These are phyloP conservation scores for Lonicera japonica DNA, from an alignment of 129 eudicot species.

Conservation along the genomic window DNA sequence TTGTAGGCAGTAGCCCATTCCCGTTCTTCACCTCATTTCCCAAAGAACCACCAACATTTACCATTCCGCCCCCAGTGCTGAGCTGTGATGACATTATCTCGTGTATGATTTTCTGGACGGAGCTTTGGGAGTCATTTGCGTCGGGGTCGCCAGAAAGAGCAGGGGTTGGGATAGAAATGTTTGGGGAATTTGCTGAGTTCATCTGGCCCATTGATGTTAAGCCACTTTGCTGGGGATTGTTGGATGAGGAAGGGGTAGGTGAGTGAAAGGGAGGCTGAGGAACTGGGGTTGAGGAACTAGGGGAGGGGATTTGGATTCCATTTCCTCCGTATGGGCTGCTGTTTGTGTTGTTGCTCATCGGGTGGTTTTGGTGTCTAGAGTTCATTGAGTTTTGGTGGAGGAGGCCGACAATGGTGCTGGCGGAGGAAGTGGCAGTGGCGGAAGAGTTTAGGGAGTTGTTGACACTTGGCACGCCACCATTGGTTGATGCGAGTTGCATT, in stretches of 20 bases:
- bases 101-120: slow-evolving; percentile 90
- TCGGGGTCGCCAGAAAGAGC: slow-evolving; percentile 61
- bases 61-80: slow-evolving; percentile 32
- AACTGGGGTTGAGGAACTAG: slow-evolving; percentile 54
- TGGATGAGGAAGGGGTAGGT: slow-evolving; percentile 63
- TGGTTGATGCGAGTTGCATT: slow-evolving; percentile 48
- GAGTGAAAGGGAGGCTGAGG: slow-evolving; percentile 77
- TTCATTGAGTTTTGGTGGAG: slow-evolving; percentile 81
- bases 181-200: slow-evolving; percentile 60
- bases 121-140: slow-evolving; percentile 81
- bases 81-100: slow-evolving; percentile 82
- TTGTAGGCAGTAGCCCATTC: no score
- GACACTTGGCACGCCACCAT: slow-evolving; percentile 42
- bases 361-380: slow-evolving; percentile 58
- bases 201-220: slow-evolving; percentile 43
- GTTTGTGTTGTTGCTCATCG: slow-evolving; percentile 37
- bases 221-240: slow-evolving; percentile 51
- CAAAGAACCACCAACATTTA: slow-evolving; percentile 38
- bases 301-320: slow-evolving; percentile 51
- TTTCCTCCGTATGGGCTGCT: slow-evolving; percentile 42
- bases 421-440: slow-evolving; percentile 44
- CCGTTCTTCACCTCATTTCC: not conserved
- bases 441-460: slow-evolving; percentile 46
- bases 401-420: slow-evolving; percentile 54
- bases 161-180: slow-evolving; percentile 52